Conservation (phyloP, 2,329 filamentous ascomycete species). For the Aspergillus udagawae region DNA sequence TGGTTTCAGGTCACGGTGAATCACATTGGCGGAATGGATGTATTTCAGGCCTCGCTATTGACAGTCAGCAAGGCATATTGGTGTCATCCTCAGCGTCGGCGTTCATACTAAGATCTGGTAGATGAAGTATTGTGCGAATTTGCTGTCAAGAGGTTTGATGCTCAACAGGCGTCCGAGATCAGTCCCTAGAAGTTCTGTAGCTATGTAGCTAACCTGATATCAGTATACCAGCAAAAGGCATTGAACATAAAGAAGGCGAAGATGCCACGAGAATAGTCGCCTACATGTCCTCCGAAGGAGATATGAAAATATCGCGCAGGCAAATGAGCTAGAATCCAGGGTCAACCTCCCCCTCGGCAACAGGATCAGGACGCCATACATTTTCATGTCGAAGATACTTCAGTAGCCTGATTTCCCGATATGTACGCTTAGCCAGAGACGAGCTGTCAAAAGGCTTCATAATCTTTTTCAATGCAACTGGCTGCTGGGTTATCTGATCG, state of each 20-base stretch:
- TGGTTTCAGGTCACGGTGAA: constrained; percentile 95
- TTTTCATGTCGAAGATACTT: constrained; percentile 98
- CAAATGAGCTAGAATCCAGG: constrained; percentile 70
- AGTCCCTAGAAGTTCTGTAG: constrained; percentile 93
- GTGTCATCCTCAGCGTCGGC: not conserved
- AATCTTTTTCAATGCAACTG: constrained; percentile 99
- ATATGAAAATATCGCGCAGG: constrained; percentile 98
- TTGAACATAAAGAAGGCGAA: not conserved
- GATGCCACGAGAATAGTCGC: not conserved
- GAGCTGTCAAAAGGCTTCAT: constrained; percentile 99
- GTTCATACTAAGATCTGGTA: constrained; percentile 86
- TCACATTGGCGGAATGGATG: constrained; percentile 95
- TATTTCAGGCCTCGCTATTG: constrained; percentile 91
- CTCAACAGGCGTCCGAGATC: constrained; percentile 93
- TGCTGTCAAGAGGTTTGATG: constrained; percentile 92
- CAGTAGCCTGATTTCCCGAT: constrained; percentile 92
- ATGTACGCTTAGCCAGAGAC: constrained; percentile 93
- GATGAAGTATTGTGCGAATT: constrained; percentile 99
- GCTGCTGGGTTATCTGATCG: constrained; percentile 93
- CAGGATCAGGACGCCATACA: constrained; percentile 49
- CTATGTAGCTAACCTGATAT: constrained; percentile 69
- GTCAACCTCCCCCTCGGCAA: constrained; percentile 11
- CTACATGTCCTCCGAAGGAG: constrained; percentile 95
- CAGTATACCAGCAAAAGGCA: not conserved
- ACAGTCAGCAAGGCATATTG: constrained; percentile 6